phyloP scores from a whole-genome alignment of 305 asterid species.

The Fraxinus albicans region DNA sequence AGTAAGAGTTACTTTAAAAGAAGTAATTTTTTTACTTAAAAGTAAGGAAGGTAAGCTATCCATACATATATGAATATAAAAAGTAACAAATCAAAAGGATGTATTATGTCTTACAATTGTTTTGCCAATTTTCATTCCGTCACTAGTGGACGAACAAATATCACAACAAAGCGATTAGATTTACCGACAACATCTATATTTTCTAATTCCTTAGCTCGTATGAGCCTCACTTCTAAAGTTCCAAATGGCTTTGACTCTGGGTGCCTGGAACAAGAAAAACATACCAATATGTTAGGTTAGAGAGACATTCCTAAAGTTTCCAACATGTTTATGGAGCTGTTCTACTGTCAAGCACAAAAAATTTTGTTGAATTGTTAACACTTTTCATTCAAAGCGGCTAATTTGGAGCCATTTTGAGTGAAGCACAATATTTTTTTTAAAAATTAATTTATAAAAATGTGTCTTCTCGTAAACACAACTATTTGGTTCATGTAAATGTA shows the following conservation, averaged over 20 bases:
- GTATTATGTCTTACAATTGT: slow-evolving; percentile 45
- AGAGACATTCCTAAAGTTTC: not conserved
- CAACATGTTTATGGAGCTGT: not conserved
- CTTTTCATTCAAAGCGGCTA: not conserved
- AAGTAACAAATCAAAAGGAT: not conserved
- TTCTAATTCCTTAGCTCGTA: slow-evolving; percentile 67
- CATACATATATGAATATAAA: not conserved
- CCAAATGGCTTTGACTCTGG: slow-evolving; percentile 67
- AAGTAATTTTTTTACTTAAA: not conserved
- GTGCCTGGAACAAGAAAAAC: slow-evolving; percentile 36
- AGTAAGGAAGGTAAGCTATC: not conserved
- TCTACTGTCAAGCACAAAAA: not conserved
- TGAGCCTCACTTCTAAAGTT: slow-evolving; percentile 69
- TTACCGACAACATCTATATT: slow-evolving; percentile 77
- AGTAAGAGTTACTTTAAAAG: not conserved
- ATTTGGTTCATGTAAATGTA: not conserved
- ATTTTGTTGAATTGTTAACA: not conserved
- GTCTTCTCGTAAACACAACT: not conserved
- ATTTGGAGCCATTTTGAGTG: not conserved
- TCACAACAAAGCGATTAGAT: slow-evolving; percentile 72
- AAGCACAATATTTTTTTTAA: not conserved
- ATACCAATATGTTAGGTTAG: not conserved
- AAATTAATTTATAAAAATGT: not conserved
- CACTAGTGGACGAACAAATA: slow-evolving; percentile 63
- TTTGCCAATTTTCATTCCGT: slow-evolving; percentile 57